phyloP scores from a whole-genome alignment of 805 yeast species.

The Grigorovia humatica region DNA sequence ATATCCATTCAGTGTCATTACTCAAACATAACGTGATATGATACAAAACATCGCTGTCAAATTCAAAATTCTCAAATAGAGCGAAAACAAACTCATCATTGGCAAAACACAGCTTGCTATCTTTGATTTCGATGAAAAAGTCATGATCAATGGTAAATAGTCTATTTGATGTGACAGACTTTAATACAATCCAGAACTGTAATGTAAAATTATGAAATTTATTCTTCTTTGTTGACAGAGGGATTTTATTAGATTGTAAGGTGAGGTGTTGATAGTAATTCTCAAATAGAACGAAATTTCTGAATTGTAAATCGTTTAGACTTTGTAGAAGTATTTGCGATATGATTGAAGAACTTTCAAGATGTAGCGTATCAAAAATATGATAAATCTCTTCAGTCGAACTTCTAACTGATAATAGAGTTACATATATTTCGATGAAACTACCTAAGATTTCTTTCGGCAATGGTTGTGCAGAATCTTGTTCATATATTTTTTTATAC shows the following conservation, averaged over 20 bases:
- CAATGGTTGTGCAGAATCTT: not conserved
- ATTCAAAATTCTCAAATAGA: conserved; percentile 20
- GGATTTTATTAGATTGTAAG: not conserved
- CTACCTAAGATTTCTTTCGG: not conserved
- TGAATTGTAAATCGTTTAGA: conserved; percentile 13
- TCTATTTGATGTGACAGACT: conserved; percentile 21
- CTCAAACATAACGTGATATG: conserved; percentile 11
- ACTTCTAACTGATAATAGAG: conserved; percentile 13
- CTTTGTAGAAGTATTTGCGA: conserved; percentile 11
- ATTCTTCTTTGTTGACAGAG: conserved; percentile 3
- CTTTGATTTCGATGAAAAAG: conserved; percentile 22
- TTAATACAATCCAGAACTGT: conserved; percentile 24
- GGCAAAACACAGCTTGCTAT: conserved; percentile 20
- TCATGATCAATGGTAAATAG: conserved; percentile 19
- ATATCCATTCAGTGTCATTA: conserved; percentile 5
- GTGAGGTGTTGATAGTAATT: conserved; percentile 15
- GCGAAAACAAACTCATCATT: conserved; percentile 24
- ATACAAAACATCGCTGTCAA: conserved; percentile 15
- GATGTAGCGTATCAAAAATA: conserved; percentile 10
- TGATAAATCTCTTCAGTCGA: conserved; percentile 12
- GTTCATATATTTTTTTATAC: not conserved
- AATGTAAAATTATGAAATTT: not conserved
- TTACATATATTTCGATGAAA: conserved; percentile 11
- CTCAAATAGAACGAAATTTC: conserved; percentile 23
- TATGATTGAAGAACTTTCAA: conserved; percentile 3